Base-by-base conservation (phyloP, 495 filamentous ascomycete genomes). In the Talaromyces liani region DNA sequence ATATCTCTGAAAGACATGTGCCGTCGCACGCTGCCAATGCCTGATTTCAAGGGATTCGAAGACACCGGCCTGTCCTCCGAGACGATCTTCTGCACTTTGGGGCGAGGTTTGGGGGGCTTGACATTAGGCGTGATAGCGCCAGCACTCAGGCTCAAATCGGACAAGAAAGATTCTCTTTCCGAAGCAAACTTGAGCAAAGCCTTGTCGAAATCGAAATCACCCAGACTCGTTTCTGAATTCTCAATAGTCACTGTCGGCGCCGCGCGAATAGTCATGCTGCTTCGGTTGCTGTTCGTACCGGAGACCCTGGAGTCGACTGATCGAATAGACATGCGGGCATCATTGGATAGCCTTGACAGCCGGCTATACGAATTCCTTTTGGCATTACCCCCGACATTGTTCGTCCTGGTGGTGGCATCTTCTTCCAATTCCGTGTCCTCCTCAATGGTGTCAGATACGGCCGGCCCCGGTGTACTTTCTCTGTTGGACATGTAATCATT, bases 181-280 rank as follows among this genome's bases (percentile, higher is more conserved):
- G 89, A 89, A 47, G 94, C 91, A 75, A 98, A 98, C 73, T 97
- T 98, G 61, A 91, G 73, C 65, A 98, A 80, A 16, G 94, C 94
- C 68, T 88, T 82, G 68, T 97, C 93, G 69, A 98, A 98, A 74
- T 97, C 93, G 70, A 89, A 90, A 72, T 95, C 88, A 55, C 73
- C 82, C 36, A 80, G 61, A 63, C 72, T 66, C 69, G 67, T 65
- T 56, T 9, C 68, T 62, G 71, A 76, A 61, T 69, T 72, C 60
- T 65, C 24, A 10, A 31, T 49, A 8, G 29, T 36, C 29, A 56
- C 10, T 22, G 31, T n/a, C 27, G 78, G 76, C 41, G 79, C 73
- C 10, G 84, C 84, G 62, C 88, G 87, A 67, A 95, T 92, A 7
- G 92, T 96, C 47, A 90, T 82, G 70, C 91, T 94, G 77, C 92